Base-by-base conservation (phyloP, 805 yeast genomes). In the Helenozyma rhizophorensis region DNA sequence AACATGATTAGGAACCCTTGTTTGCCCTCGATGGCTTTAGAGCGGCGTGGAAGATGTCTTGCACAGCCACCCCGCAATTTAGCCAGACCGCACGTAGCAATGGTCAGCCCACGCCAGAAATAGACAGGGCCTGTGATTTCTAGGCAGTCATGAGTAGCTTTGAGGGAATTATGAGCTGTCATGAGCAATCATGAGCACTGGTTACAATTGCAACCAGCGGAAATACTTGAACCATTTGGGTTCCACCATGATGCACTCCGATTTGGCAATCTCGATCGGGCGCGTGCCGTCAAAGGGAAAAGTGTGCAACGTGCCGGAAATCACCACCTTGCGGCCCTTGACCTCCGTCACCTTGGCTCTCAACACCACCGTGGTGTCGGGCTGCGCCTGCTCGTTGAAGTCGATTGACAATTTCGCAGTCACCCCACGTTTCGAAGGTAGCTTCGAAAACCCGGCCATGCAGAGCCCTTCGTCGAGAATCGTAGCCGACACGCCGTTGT, bases 191-290 rank as follows among this genome's bases (percentile, higher is more conserved):
- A n/a, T n/a, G n/a, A n/a, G n/a, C n/a, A n/a, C n/a, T n/a, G n/a
- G n/a, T n/a, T 8, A 17, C 19, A 17, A 17, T 11, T 31, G 19
- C 10, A 63, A 40, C 72, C 72, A 67, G n/a, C 55, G 53, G 33
- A 85, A 60, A 50, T 78, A 84, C 50, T 76, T 81, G 60, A 85
- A 85, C 95, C 96, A 87, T 47, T 68, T 78, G 3, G 96, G 96
- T 51, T 87, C 95, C 2, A 87, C 93, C 39, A 87, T 64, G 2
- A 84, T 61, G 55, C 94, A 83, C 21, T 60, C 62, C 0, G 87
- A 88, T 11, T 66, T 59, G 0, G 90, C 94, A 31, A 78, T 60
- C 8, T 54, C 57, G 10, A 56, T 33, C 8, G 70, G 62, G 5
- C 49, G 42, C 23, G 50, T 58, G 16, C 43, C 46, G 7, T 38